phyloP scores from a whole-genome alignment of 345 rosid species.

The Hevea brasiliensis region DNA sequence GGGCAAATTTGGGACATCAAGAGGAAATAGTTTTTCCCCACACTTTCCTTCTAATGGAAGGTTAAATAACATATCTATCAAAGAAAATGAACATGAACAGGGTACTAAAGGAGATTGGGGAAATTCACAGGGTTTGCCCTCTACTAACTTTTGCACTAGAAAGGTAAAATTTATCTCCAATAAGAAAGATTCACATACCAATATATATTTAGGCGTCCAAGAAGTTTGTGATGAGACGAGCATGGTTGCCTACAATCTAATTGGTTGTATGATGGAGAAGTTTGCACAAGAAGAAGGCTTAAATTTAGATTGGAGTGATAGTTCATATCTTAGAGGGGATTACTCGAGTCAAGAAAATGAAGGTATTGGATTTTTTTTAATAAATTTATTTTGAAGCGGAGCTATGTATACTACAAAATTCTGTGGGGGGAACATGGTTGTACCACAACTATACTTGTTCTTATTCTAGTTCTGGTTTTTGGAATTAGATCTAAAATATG shows the following conservation, averaged over 20 bases:
- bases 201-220: conserved; percentile 69
- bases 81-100: conserved; percentile 31
- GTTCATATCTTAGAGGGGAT: conserved; percentile 51
- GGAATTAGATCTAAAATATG: not conserved
- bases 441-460: not conserved
- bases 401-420: not conserved
- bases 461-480: not conserved
- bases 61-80: conserved; percentile 11
- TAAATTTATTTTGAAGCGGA: not conserved
- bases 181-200: conserved; percentile 30
- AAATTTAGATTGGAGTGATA: conserved; percentile 32
- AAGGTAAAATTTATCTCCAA: conserved; percentile 26
- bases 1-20: conserved; percentile 17
- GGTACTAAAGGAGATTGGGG: conserved; percentile 26
- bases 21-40: conserved; percentile 5
- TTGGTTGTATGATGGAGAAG: conserved; percentile 53
- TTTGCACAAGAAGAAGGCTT: conserved; percentile 36
- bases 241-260: conserved; percentile 62
- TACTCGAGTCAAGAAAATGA: conserved; percentile 37
- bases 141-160: conserved; percentile 22
- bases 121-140: conserved; percentile 18
- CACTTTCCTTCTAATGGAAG: conserved; percentile 10
- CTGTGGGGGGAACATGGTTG: not conserved
- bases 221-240: conserved; percentile 71
- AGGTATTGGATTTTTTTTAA: conserved; percentile 32